Conservation (phyloP, 2,329 filamentous ascomycete species). For the Dryadomyces quercivorus region DNA sequence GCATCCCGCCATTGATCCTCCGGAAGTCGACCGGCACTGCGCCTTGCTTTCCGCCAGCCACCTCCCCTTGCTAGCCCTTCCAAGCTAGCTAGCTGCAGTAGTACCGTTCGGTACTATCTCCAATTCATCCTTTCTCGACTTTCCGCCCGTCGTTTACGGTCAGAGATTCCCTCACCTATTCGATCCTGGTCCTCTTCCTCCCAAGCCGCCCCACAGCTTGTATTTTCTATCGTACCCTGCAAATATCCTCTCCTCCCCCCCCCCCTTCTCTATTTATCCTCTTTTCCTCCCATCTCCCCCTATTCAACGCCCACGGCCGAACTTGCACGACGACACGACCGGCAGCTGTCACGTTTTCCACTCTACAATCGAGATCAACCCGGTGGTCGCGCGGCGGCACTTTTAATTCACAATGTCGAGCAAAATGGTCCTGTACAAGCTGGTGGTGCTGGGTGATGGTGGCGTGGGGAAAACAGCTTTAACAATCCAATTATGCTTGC, state of each 20-base stretch:
- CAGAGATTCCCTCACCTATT: not conserved
- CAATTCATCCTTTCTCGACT: constrained; percentile 2
- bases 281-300: not conserved
- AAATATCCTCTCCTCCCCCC: not conserved
- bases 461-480: constrained; percentile 90
- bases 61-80: not conserved
- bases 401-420: constrained; percentile 56
- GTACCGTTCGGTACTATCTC: constrained; percentile 1
- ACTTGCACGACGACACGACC: not conserved
- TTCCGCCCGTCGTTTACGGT: not conserved
- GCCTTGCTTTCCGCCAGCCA: not conserved
- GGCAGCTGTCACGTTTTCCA: not conserved
- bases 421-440: constrained; percentile 91
- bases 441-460: constrained; percentile 90
- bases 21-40: not conserved
- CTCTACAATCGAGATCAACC: not conserved
- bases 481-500: constrained; percentile 92
- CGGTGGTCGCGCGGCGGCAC: constrained; percentile 8
- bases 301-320: not conserved
- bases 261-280: not conserved
- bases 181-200: not conserved
- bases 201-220: not conserved
- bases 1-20: not conserved
- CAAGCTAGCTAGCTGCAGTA: not conserved
- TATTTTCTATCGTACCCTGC: not conserved